Percentiles rank a stretch among this genome's conserved stretches.
These are phyloP conservation scores for Hippophae tibetana DNA, from an alignment of 306 rosid species.

Conservation along the genomic window DNA sequence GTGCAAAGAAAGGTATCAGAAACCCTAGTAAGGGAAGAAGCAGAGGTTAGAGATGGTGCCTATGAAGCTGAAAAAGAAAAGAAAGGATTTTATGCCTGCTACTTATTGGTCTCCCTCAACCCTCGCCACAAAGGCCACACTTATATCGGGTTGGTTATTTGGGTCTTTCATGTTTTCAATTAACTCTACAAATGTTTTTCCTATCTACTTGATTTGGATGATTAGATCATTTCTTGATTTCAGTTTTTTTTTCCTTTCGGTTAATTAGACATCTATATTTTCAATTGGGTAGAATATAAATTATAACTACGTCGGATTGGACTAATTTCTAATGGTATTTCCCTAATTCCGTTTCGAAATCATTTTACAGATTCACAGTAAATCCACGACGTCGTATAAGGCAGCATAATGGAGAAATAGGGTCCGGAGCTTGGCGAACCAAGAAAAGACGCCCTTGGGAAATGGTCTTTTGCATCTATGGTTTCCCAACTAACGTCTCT, in stretches of 20 bases:
- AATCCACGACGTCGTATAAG: conserved; percentile 82
- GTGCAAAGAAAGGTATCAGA: conserved; percentile 27
- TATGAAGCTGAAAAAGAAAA: conserved; percentile 15
- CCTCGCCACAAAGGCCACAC: conserved; percentile 90
- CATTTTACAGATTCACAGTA: conserved; percentile 65
- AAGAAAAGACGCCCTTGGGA: conserved; percentile 90
- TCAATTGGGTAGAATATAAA: background rate
- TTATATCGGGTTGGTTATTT: conserved; percentile 57
- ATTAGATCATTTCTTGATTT: background rate
- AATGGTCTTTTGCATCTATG: conserved; percentile 87
- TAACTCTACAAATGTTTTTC: background rate
- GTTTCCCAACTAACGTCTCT: conserved; percentile 78
- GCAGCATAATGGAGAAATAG: conserved; percentile 94
- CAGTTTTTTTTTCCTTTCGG: background rate
- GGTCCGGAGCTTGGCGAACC: conserved; percentile 77
- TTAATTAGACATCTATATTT: background rate
- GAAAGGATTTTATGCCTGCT: conserved; percentile 70
- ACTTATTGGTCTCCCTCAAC: conserved; percentile 60
- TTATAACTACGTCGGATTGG: background rate
- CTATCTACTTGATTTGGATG: background rate
- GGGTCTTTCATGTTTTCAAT: background rate
- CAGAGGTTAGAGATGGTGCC: conserved; percentile 17
- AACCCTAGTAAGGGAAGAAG: conserved; percentile 16
- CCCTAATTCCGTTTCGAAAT: background rate
- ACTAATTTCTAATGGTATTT: background rate